Evolutionary conservation across 345 rosid species (phyloP), one percentile per base, ranked within the genome.

Genomic region (Triadica sebifera): DNA sequence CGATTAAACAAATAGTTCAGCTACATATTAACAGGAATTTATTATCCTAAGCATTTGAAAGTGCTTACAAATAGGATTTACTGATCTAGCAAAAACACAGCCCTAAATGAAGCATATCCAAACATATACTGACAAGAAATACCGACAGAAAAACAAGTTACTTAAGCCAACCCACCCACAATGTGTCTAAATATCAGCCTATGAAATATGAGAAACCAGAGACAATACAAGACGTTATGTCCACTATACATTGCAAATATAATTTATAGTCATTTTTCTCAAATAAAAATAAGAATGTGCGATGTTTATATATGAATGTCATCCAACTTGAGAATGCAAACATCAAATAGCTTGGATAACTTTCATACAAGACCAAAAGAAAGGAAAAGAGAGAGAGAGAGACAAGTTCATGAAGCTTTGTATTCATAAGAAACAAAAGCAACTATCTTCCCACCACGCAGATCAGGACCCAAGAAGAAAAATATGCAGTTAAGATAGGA

Each of bases 371-470:
- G 5, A n/a, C n/a, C 47, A 7, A 43, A 43, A 5, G 5, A 43
- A n/a, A n/a, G n/a, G n/a, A n/a, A n/a, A n/a, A n/a, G 38, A 37
- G 46, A 38, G 22, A 12, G 17, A 69, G 22, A 56, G 49, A 29
- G 1, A 8, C 46, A 63, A 5, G 59, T 17, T n/a, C 3, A 65
- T 22, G 9, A 64, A 51, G 12, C 8, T 24, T 24, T 20, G 25
- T 16, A 71, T 49, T 37, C 19, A 64, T 22, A 57, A 64, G 24
- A 19, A 43, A 19, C 2, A 2, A 60, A 20, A 19, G 6, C 46
- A 66, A 12, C 55, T 37, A 38, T 12, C 8, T 29, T 62, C 59
- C 59, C 20, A 67, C n/a, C 62, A 55, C 34, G 70, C 51, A 69
- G 45, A 17, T 49, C 12, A 4, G 17, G 29, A 67, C 29, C 77